These are phyloP conservation scores for Dictyostelium intermedium DNA, from an alignment of 78 protist species.

Conservation along the genomic window DNA sequence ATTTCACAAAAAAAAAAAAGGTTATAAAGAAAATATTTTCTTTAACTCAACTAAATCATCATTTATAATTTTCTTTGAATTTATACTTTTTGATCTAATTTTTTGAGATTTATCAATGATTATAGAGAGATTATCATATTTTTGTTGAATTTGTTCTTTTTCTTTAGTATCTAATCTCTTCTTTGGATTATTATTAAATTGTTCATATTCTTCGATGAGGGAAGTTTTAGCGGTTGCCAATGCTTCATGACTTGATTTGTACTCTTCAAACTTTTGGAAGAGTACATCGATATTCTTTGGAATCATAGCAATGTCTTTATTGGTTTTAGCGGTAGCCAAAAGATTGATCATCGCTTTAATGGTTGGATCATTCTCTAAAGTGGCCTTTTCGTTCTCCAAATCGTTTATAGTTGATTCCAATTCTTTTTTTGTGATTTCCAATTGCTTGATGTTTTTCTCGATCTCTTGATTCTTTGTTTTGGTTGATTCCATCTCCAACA, in stretches of 20 bases:
- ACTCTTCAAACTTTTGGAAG: neutral
- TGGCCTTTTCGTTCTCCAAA: neutral
- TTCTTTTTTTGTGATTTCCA: constrained; percentile 5
- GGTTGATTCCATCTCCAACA: constrained; percentile 44
- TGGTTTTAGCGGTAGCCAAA: neutral
- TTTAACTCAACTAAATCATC: constrained; percentile 52
- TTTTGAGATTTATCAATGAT: constrained; percentile 40
- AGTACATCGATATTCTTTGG: constrained; percentile 20
- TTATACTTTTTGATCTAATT: constrained; percentile 8
- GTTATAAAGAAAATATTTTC: neutral
- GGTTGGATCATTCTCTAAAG: neutral
- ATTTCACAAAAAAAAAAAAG: too few relatives aligned
- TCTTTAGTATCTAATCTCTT: constrained; percentile 34
- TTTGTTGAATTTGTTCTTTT: constrained; percentile 36
- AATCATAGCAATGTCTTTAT: neutral
- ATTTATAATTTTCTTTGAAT: constrained; percentile 31
- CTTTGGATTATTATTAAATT: constrained; percentile 41
- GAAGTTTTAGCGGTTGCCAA: neutral
- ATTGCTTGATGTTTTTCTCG: neutral
- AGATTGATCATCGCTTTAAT: neutral
- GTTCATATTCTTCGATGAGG: constrained; percentile 19
- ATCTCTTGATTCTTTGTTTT: neutral
- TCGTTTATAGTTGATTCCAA: neutral
- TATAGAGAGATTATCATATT: neutral
- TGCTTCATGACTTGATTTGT: constrained; percentile 23